Evolutionary conservation across 352 stramenopile genomes (phyloP).

Genomic region (Pythium aquatile): DNA sequence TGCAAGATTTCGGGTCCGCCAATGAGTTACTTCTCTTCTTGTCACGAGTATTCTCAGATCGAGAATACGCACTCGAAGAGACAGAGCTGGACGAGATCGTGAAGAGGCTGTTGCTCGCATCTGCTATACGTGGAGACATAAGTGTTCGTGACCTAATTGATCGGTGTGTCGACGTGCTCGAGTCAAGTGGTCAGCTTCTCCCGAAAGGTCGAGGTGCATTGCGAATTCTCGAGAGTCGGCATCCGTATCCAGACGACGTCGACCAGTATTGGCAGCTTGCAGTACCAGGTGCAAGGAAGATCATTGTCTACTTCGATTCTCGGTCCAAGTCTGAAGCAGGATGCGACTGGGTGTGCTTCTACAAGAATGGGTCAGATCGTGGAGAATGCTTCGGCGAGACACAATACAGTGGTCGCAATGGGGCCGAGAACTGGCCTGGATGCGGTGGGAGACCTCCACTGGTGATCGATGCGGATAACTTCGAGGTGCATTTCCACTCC

Average conservation of each 20-base stretch:
- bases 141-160: constrained; percentile 1
- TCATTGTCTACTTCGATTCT: constrained; percentile 71
- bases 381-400: constrained; percentile 44
- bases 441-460: constrained; percentile 60
- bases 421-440: constrained; percentile 80
- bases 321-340: constrained; percentile 65
- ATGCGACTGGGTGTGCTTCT: constrained; percentile 71
- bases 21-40: constrained; percentile 50
- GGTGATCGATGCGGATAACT: constrained; percentile 62
- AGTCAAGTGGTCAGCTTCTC: constrained; percentile 24
- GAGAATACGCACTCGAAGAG: constrained; percentile 19
- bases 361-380: constrained; percentile 54
- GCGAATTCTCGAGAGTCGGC: constrained; percentile 59
- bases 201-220: constrained; percentile 45
- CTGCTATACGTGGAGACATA: constrained; percentile 5
- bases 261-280: constrained; percentile 69
- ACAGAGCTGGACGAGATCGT: constrained; percentile 29
- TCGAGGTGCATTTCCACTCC: constrained; percentile 84
- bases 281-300: constrained; percentile 62
- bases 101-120: constrained; percentile 22
- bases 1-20: constrained; percentile 35
- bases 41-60: constrained; percentile 27
- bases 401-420: constrained; percentile 62
- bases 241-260: constrained; percentile 69
- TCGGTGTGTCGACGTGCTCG: constrained; percentile 38